Percentiles rank a stretch among this genome's conserved stretches.
Evolutionary conservation across 2,329 filamentous ascomycete genomes (phyloP).

Genomic region (Aspergillus arachidicola): DNA sequence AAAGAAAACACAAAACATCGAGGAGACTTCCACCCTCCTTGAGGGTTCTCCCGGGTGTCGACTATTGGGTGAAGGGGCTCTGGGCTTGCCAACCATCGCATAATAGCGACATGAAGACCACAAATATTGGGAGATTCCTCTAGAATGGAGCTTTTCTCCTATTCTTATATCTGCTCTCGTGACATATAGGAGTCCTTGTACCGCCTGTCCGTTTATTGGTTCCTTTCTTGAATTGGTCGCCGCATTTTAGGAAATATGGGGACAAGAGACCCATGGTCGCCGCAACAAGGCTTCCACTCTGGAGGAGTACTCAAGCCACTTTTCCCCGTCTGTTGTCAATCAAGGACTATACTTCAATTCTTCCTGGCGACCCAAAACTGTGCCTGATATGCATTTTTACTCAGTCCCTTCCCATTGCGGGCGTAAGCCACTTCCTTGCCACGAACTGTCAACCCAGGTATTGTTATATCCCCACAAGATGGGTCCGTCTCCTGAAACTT

Average conservation of each 20-base stretch:
- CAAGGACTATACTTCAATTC: not conserved
- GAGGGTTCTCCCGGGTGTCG: not conserved
- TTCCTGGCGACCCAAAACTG: conserved; percentile 55
- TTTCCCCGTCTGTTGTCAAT: rapidly evolving
- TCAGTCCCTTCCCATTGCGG: conserved; percentile 55
- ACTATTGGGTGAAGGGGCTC: not conserved
- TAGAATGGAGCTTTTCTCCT: too few species aligned
- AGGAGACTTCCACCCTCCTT: not conserved
- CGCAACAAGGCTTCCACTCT: not conserved
- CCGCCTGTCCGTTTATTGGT: too few species aligned
- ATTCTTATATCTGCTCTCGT: too few species aligned
- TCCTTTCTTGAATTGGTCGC: not conserved
- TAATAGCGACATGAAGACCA: too few species aligned
- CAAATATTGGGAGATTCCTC: too few species aligned
- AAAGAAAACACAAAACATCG: not conserved
- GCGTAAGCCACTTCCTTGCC: conserved; percentile 56
- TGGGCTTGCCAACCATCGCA: not conserved
- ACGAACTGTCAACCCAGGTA: conserved; percentile 45
- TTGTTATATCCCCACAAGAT: conserved; percentile 47
- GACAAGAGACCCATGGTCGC: too few species aligned
- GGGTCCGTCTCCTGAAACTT: conserved; percentile 50
- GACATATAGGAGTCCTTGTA: too few species aligned
- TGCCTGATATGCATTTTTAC: conserved; percentile 56
- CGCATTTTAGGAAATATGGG: too few species aligned
- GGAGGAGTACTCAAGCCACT: not conserved